phyloP scores from a whole-genome alignment of 2,329 filamentous ascomycete species.

The Lasiodiplodia sp. region DNA sequence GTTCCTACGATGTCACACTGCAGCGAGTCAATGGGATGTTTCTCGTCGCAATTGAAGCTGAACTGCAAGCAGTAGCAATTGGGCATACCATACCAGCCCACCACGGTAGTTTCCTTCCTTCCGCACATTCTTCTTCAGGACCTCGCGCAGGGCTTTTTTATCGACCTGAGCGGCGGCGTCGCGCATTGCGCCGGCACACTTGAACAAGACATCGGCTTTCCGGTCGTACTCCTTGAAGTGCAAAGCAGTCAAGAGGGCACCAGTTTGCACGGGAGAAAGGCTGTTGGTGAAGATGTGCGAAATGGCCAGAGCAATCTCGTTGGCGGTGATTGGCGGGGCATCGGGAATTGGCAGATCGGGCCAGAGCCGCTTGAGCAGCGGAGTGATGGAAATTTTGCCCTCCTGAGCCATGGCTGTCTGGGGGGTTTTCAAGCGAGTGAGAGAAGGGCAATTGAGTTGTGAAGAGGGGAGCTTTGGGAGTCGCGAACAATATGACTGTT shows the following conservation, averaged over 20 bases:
- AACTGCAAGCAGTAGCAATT: constrained; percentile 32
- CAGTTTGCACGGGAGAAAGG: constrained; percentile 86
- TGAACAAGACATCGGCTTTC: constrained; percentile 83
- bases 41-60: background rate
- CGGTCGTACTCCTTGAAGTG: constrained; percentile 91
- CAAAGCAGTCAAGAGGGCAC: constrained; percentile 85
- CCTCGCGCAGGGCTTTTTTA: constrained; percentile 63
- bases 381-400: constrained; percentile 66
- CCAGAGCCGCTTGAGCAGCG: constrained; percentile 77
- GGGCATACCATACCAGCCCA: constrained; percentile 71
- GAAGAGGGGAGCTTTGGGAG: background rate
- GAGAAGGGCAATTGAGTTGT: background rate
- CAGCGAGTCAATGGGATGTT: background rate
- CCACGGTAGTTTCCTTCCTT: constrained; percentile 79
- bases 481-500: constrained; percentile 8
- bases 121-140: constrained; percentile 67
- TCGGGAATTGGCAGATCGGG: constrained; percentile 56
- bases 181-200: constrained; percentile 85
- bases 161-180: constrained; percentile 78
- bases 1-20: constrained; percentile 95
- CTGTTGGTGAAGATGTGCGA: constrained; percentile 90
- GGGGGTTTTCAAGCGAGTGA: background rate
- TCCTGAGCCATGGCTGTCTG: constrained; percentile 37
- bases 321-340: constrained; percentile 65
- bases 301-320: constrained; percentile 89